Evolutionary conservation across 1,139 yeast species (phyloP), one percentile per base, ranked within the genome.

Genomic region (Pneumocystis oryctolagi): DNA sequence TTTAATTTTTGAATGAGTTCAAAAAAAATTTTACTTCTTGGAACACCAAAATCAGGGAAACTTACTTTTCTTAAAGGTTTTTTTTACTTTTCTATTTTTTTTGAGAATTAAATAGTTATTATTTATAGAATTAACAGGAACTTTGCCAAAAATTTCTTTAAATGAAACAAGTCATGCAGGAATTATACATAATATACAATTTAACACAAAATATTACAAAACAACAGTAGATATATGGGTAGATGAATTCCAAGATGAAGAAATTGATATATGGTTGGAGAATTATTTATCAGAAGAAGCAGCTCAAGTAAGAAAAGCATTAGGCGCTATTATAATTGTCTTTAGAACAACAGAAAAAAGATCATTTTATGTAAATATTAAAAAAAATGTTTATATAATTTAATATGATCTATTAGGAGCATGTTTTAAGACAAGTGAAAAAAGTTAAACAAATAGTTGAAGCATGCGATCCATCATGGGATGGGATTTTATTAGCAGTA

Each of bases 21-120:
- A 25, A 72, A 73, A 62, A 70, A 75, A 62, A 71, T 77, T 18
- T 70, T 77, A n/a, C 67, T 77, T n/a, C 73, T 75, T 1, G 80
- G 80, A 0, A 67, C 71, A 9, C 73, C 74, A 2, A 66, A 70
- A 20, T 68, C 77, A 1, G 77, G 77, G 47, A 77, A 77, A 65
- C 61, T 73, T 12, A 67, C 73, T 3, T 65, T 77, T 1, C 65
- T 76, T 16, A 70, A 71, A 59, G 71, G 74, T 62, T 66, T 34
- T 32, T 5, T 59, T 37, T 12, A 1, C 9, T 37, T 20, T 1
- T 35, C n/a, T 1, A 1, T 20, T 55, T 3, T 35, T 28, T 37
- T 18, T 18, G 8, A 12, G n/a, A 25, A 20, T 57, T 20, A 14
- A 57, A 35, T 3, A 4, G 37, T 18, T 55, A 30, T 47, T 37